Evolutionary conservation across 768 basidiomycete genomes (phyloP).

Genomic region (Auricularia cornea): DNA sequence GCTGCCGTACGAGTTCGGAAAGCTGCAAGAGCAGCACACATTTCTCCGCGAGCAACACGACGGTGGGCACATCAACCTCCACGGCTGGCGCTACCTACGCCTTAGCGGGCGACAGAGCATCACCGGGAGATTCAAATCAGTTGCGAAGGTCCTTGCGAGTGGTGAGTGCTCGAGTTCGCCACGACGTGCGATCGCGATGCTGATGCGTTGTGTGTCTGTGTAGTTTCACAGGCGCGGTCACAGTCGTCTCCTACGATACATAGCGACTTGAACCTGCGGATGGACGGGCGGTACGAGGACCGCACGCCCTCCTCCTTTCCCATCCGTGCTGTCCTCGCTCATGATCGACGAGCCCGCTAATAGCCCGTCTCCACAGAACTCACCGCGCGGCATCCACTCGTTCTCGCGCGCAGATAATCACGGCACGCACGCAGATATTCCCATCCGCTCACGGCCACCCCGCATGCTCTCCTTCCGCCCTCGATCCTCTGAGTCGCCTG

Average conservation of each 20-base stretch:
- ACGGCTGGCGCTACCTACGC: constrained; percentile 89
- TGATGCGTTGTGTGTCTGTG: constrained; percentile 14
- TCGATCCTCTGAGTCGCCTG: too few relatives aligned
- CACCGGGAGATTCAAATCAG: constrained; percentile 81
- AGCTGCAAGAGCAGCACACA: constrained; percentile 74
- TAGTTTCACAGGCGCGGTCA: constrained; percentile 82
- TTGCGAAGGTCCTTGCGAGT: constrained; percentile 73
- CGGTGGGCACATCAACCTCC: constrained; percentile 83
- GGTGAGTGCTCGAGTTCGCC: constrained; percentile 59
- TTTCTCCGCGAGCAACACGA: constrained; percentile 78
- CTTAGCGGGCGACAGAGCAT: constrained; percentile 87
- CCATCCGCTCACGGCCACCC: too few relatives aligned
- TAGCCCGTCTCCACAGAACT: too few relatives aligned
- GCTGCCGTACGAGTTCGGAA: constrained; percentile 93
- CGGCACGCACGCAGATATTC: too few relatives aligned
- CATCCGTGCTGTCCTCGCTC: not conserved
- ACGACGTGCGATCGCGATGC: not conserved
- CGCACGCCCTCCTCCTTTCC: constrained; percentile 21
- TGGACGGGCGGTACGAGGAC: constrained; percentile 96
- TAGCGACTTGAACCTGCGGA: constrained; percentile 96
- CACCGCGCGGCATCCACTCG: too few relatives aligned
- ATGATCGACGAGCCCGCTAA: too few relatives aligned
- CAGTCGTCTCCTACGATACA: constrained; percentile 96
- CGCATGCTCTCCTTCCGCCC: too few relatives aligned
- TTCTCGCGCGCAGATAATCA: too few relatives aligned